Percentiles rank a stretch among this genome's conserved stretches.
Evolutionary conservation across 306 rosid genomes (phyloP).

Genomic region (Oxytropis ochrocephala): DNA sequence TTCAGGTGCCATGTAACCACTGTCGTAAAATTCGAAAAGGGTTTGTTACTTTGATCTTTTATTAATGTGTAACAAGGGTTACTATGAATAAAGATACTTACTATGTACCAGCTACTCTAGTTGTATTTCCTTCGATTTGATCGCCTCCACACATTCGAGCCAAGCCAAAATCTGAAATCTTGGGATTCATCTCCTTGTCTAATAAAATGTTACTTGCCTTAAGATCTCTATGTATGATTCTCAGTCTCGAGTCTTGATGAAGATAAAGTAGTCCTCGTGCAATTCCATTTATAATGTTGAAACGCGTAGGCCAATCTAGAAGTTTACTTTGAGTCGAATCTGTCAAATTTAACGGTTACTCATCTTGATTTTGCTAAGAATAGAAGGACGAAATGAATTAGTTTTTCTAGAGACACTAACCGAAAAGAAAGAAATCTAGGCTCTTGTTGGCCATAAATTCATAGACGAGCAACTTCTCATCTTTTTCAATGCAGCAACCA

Average conservation of each 20-base stretch:
- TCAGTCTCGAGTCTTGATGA: neutral
- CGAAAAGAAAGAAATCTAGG: slow-evolving; percentile 7
- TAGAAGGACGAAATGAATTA: neutral
- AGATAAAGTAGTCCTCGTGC: slow-evolving; percentile 14
- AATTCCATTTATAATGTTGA: neutral
- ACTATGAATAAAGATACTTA: neutral
- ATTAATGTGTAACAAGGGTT: neutral
- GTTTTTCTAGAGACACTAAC: neutral
- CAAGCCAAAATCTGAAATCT: too few relatives aligned
- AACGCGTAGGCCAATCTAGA: neutral
- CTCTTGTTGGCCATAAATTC: slow-evolving; percentile 30
- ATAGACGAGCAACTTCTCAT: slow-evolving; percentile 19
- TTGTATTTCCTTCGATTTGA: slow-evolving; percentile 13
- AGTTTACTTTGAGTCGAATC: neutral
- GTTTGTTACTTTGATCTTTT: neutral
- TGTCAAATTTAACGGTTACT: neutral
- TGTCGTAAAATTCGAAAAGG: neutral
- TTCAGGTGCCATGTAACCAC: slow-evolving; percentile 27
- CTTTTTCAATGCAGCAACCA: slow-evolving; percentile 9
- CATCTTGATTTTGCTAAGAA: neutral
- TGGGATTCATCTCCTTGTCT: too few relatives aligned
- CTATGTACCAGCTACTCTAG: slow-evolving; percentile 17
- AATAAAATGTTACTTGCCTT: too few relatives aligned
- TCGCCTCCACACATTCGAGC: neutral
- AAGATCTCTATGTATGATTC: too few relatives aligned